Evolutionary conservation across 208 protist species (phyloP).

Genomic region (Herpetomonas tarakana): DNA sequence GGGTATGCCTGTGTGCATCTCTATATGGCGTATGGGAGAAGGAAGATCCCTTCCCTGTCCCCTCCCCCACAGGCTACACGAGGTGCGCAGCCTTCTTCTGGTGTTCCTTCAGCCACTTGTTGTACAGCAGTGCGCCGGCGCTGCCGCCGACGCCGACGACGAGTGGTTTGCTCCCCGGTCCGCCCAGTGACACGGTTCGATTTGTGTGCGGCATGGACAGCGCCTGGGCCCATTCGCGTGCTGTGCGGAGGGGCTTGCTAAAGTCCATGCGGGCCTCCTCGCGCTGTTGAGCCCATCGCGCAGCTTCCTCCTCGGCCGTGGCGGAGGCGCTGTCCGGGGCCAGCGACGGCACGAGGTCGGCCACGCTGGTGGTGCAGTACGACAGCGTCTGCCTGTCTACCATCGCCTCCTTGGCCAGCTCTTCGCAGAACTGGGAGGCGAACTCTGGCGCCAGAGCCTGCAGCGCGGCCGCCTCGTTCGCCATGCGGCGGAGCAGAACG

Average conservation of each 20-base stretch:
- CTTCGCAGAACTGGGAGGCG: neutral
- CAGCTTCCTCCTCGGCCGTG: neutral
- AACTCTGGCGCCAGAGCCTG: neutral
- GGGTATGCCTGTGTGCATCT: too few species aligned
- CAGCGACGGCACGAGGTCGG: neutral
- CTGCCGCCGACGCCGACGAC: neutral
- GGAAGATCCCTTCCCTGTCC: too few species aligned
- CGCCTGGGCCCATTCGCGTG: neutral
- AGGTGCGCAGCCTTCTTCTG: neutral
- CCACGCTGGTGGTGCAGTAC: neutral
- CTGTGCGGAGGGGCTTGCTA: neutral
- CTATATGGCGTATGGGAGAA: too few species aligned
- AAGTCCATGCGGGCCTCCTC: neutral
- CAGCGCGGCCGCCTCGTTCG: neutral
- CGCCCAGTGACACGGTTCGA: too few species aligned
- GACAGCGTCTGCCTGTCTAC: neutral
- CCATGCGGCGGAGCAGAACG: neutral
- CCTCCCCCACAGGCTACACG: too few species aligned
- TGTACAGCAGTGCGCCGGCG: neutral
- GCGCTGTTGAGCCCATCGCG: neutral
- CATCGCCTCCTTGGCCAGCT: neutral
- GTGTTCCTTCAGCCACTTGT: slow-evolving; percentile 1
- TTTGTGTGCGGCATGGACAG: slow-evolving; percentile 1
- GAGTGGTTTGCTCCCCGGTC: neutral
- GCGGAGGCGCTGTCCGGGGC: neutral